Conservation (phyloP, 2,329 filamentous ascomycete species). For the Colletotrichum lupini region DNA sequence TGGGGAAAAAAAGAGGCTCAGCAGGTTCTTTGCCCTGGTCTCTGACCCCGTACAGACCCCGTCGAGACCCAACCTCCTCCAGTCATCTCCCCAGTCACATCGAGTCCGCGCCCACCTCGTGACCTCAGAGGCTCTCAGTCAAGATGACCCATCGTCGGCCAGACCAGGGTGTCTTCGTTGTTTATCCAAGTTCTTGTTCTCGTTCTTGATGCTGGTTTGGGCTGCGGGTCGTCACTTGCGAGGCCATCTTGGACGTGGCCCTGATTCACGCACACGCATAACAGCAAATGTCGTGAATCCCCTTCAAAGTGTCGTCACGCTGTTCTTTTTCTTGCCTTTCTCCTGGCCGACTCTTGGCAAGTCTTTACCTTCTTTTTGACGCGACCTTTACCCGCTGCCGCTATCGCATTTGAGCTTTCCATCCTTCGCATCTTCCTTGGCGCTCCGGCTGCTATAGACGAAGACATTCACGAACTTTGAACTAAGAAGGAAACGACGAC, state of each 20-base stretch:
- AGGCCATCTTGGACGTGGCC: background rate
- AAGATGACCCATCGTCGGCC: background rate
- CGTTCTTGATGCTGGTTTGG: background rate
- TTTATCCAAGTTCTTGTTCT: background rate
- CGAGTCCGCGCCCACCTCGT: slow-evolving; percentile 5
- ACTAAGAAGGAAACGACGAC: background rate
- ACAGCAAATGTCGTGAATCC: background rate
- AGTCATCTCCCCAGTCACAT: slow-evolving; percentile 1
- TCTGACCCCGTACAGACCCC: slow-evolving; percentile 13
- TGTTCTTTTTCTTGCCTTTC: background rate
- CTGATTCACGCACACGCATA: background rate
- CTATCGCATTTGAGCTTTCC: background rate
- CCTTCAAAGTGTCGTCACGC: background rate
- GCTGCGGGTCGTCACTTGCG: background rate
- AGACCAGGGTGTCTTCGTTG: background rate
- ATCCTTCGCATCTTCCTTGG: background rate
- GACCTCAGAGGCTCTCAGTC: background rate
- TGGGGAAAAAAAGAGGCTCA: background rate
- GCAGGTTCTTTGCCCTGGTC: slow-evolving; percentile 1
- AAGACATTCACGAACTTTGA: background rate
- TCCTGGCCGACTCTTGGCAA: background rate
- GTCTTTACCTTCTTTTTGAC: background rate
- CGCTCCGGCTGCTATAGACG: background rate
- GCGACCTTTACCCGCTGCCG: background rate
- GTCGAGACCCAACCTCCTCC: slow-evolving; percentile 11